phyloP scores from a whole-genome alignment of 1,284 basidiomycete genomes.

The Pseudomicrostroma phylloplanum region DNA sequence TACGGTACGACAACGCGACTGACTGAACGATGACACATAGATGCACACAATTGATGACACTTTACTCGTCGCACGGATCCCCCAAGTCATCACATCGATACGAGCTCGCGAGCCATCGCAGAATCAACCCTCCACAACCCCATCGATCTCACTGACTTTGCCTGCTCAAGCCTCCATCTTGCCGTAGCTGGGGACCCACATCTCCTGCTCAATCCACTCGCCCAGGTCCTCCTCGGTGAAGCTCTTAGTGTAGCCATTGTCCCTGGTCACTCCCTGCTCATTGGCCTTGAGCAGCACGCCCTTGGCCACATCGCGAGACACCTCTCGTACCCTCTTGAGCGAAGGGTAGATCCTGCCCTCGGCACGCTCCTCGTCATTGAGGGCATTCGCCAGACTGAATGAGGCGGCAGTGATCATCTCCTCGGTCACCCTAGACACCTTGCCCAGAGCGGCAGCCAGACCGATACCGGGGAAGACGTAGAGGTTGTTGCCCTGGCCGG shows the following conservation, averaged over 20 bases:
- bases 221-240: constrained; percentile 38
- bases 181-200: constrained; percentile 42
- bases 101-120: too few species aligned
- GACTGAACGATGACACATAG: too few species aligned
- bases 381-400: constrained; percentile 68
- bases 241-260: constrained; percentile 38
- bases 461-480: constrained; percentile 40
- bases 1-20: too few species aligned
- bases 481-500: constrained; percentile 87
- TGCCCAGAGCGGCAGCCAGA: constrained; percentile 58
- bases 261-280: constrained; percentile 37
- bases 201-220: constrained; percentile 41
- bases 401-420: constrained; percentile 62
- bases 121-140: too few species aligned
- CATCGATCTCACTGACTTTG: too few species aligned
- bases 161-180: too few species aligned
- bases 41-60: too few species aligned
- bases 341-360: constrained; percentile 43
- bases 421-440: constrained; percentile 65
- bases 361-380: constrained; percentile 65
- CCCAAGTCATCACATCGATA: too few species aligned
- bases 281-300: constrained; percentile 43
- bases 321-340: constrained; percentile 39
- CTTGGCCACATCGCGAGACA: constrained; percentile 38
- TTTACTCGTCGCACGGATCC: too few species aligned